Evolutionary conservation across 148 eudicot species (phyloP), one percentile per base, ranked within the genome.

Genomic region (Rhododendron griersonianum): DNA sequence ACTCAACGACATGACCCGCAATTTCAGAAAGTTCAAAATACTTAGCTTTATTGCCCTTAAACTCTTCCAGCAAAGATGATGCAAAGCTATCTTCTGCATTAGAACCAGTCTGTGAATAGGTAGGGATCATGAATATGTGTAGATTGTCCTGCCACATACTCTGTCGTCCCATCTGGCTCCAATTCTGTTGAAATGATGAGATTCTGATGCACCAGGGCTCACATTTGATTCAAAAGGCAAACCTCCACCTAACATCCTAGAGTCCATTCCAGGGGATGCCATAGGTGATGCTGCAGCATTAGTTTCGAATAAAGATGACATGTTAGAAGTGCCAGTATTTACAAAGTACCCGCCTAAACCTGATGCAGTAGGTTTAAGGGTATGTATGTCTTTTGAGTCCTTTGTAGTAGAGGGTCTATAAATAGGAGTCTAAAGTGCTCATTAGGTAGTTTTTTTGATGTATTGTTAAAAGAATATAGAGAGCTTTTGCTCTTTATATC

Each of bases 291-390:
- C 94, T n/a, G 93, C 92, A 84, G 96, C 94, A 45, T 91, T 95
- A 87, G 94, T 95, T 85, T 93, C 98, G 83, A 93, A 92, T 41
- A 94, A 84, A 44, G 95, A 95, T 73, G 98, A 95, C 85, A 94
- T 86, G 89, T 91, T 95, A 77, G 86, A 84, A 76, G 90, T 91
- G 28, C 95, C 95, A 41, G 98, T 91, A 81, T 95, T 94, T 89
- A 92, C 82, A 8, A 95, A 90, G 87, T 91, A 93, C 50, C 99
- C 98, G 87, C 88, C 84, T 80, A 90, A 78, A 85, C 94, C 94
- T 88, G 71, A 91, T 92, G 87, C 30, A 28, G 30, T 28, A 28
- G 30, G 30, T 28, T 89, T 92, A 44, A 81, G 37, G 76, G 87
- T 80, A 25, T 28, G 30, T 28, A 28, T 28, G 30, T 28, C 30